Evolutionary conservation across 2,329 filamentous ascomycete genomes (phyloP), one percentile per base, ranked within the genome.

Genomic region (Blastomyces gilchristii): DNA sequence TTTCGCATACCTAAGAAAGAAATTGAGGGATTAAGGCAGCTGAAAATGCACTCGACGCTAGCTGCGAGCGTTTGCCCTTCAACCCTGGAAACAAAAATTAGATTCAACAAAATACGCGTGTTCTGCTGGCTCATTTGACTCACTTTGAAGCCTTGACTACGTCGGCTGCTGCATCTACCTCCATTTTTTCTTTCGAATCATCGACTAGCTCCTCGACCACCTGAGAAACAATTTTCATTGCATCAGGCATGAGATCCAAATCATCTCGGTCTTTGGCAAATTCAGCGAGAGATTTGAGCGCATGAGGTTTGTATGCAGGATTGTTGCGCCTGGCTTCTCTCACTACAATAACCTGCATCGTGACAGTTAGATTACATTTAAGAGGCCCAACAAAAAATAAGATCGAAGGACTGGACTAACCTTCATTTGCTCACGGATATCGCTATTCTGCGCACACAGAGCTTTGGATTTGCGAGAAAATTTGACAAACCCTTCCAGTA

Each of bases 291-390:
- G 85, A 86, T 62, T 79, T 78, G 66, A 96, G 83, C 0, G 90
- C 89, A 73, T 90, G 82, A 25, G 88, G 87, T 16, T 89, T 85
- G 75, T 97, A 99, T 8, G 81, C 80, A n/a, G 86, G 84, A 70
- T 97, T 97, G 71, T 92, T 93, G 41, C 94, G 85, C 79, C 94
- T 97, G 9, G 91, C 91, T 81, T 99, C 94, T 63, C 93, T 84
- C 18, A 93, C 74, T 5, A 84, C 84, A 67, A 96, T 88, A 6
- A 66, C 70, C 82, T 92, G 65, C 61, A 61, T 60, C 18, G 31
- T 11, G 45, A 43, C 31, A 58, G 49, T 68, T 65, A 71, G 65
- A 65, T 66, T 47, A 25, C 14, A 66, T 67, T 63, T 61, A 39
- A 59, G 37, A 60, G 62, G 41, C 22, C 45, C 41, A 18, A 43